These are phyloP conservation scores for Grosmannia huntii DNA, from an alignment of 2,329 filamentous ascomycete genomes.

Conservation along the genomic window DNA sequence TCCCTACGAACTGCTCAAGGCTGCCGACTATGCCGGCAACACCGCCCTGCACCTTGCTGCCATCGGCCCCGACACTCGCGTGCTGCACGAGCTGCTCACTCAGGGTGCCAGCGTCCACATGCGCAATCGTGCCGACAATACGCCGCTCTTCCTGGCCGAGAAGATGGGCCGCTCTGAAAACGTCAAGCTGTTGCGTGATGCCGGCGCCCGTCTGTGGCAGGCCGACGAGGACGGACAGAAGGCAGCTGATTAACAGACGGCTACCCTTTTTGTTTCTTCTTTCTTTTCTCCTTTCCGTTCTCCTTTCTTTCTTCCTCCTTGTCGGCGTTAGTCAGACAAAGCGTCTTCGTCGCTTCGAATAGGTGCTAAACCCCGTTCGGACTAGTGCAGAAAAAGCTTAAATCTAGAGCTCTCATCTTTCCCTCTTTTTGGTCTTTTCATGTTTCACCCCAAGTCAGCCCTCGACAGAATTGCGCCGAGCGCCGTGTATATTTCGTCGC, in stretches of 20 bases:
- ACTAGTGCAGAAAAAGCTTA: not conserved
- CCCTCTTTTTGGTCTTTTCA: not conserved
- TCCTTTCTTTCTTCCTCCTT: not conserved
- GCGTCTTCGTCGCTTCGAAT: not conserved
- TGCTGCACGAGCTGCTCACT: constrained; percentile 45
- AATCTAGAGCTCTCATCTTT: not conserved
- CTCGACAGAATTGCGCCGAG: no score
- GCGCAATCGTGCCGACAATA: constrained; percentile 52
- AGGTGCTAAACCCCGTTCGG: not conserved
- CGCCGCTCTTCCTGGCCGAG: constrained; percentile 50
- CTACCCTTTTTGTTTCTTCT: not conserved
- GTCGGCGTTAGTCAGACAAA: not conserved
- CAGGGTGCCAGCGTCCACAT: constrained; percentile 55
- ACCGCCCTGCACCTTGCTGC: constrained; percentile 50
- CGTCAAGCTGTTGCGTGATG: constrained; percentile 40
- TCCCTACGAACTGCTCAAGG: constrained; percentile 48
- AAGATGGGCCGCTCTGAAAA: constrained; percentile 41
- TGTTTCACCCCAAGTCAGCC: not conserved
- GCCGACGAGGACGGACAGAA: constrained; percentile 23
- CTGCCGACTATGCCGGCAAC: constrained; percentile 71
- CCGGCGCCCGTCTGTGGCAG: constrained; percentile 47
- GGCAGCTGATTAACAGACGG: no score
- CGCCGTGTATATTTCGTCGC: no score
- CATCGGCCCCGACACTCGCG: constrained; percentile 37
- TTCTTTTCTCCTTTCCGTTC: not conserved